Percentiles rank a stretch among this genome's conserved stretches.
Evolutionary conservation across 345 rosid genomes (phyloP).

Genomic region (Brassica nigra): DNA sequence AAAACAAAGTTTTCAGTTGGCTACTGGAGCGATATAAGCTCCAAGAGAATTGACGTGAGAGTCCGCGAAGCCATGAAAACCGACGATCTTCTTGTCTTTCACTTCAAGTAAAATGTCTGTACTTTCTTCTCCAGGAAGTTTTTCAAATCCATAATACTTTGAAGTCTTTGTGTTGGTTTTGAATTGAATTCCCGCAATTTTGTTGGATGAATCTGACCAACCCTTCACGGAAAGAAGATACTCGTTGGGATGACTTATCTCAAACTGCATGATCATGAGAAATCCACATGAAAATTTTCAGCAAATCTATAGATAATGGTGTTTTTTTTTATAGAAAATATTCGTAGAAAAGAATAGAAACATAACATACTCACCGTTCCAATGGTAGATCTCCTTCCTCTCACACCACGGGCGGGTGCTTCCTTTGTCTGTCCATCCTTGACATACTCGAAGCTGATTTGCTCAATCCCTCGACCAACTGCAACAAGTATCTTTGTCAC

Average conservation of each 20-base stretch:
- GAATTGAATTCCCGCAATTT: slow-evolving; percentile 18
- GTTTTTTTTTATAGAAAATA: neutral
- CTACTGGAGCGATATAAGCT: slow-evolving; percentile 28
- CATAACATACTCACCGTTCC: neutral
- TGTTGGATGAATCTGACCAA: slow-evolving; percentile 16
- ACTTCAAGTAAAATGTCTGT: slow-evolving; percentile 21
- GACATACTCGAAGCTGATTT: slow-evolving; percentile 6
- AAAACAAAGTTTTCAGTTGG: neutral
- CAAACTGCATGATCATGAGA: slow-evolving; percentile 3
- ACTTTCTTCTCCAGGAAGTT: neutral
- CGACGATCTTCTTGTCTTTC: slow-evolving; percentile 34
- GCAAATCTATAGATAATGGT: neutral
- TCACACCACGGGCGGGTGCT: neutral
- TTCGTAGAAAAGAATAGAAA: neutral
- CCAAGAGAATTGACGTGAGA: slow-evolving; percentile 29
- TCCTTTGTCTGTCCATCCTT: slow-evolving; percentile 5
- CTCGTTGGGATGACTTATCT: slow-evolving; percentile 12
- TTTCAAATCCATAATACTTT: neutral
- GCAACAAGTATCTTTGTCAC: slow-evolving; percentile 24
- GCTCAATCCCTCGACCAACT: neutral
- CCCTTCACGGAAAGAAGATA: slow-evolving; percentile 17
- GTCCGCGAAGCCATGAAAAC: slow-evolving; percentile 32
- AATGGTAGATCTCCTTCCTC: neutral
- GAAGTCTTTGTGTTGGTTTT: slow-evolving; percentile 15
- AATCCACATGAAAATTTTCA: neutral